Conservation (phyloP, 129 eudicot genomes). For the Flaveria ramosissima region DNA sequence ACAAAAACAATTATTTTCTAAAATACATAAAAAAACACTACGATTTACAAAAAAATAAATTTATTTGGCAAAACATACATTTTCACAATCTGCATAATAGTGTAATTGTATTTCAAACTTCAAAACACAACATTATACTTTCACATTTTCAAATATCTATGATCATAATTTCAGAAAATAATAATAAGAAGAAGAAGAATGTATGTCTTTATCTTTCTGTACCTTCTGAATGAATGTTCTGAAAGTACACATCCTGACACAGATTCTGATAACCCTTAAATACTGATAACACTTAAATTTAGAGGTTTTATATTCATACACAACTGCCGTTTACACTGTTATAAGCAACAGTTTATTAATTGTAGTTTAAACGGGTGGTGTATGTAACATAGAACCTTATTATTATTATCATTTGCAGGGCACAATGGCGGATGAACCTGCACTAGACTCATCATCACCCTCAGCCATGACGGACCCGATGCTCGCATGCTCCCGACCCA, state of each 20-base stretch:
- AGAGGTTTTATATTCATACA: no score
- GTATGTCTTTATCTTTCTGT: conserved; percentile 6
- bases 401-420: conserved; percentile 41
- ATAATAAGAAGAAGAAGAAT: neutral
- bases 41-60: neutral
- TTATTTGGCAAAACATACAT: no score
- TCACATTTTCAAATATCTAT: neutral
- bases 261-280: conserved; percentile 12
- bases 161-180: neutral
- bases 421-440: conserved; percentile 59
- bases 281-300: no score
- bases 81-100: no score
- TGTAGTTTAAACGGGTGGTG: no score
- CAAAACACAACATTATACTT: neutral
- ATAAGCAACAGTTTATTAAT: no score
- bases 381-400: no score
- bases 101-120: neutral
- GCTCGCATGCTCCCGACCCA: conserved; percentile 72
- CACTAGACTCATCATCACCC: conserved; percentile 72
- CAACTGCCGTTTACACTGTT: no score
- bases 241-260: conserved; percentile 40
- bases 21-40: neutral
- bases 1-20: no score
- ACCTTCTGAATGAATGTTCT: conserved; percentile 26
- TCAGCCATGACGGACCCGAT: conserved; percentile 58